Percentiles rank a stretch among this genome's conserved stretches.
Evolutionary conservation across 2,329 filamentous ascomycete genomes (phyloP).

Genomic region (Aureobasidium subglaciale): DNA sequence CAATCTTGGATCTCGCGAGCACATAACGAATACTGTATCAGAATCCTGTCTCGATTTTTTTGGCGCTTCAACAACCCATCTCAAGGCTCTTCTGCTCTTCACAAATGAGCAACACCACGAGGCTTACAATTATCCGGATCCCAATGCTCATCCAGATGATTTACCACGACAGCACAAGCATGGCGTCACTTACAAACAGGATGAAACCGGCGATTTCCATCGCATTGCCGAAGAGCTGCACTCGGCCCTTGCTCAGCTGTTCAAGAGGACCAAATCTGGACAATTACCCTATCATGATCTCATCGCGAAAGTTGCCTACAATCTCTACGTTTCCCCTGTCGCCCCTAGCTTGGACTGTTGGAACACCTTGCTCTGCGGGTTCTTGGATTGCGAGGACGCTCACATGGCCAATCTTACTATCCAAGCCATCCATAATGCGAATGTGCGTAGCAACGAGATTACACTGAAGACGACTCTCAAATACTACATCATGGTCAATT

Average conservation of each 20-base stretch:
- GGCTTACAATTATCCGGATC: background rate
- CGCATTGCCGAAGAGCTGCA: conserved; percentile 22
- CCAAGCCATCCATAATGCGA: conserved; percentile 25
- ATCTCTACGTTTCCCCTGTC: conserved; percentile 55
- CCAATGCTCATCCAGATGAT: background rate
- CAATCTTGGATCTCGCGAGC: conserved; percentile 15
- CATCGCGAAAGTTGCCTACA: conserved; percentile 47
- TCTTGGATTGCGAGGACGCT: conserved; percentile 34
- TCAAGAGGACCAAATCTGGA: conserved; percentile 20
- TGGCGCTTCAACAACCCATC: background rate
- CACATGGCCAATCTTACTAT: conserved; percentile 21
- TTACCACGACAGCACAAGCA: background rate
- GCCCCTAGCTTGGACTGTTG: conserved; percentile 61
- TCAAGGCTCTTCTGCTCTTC: conserved; percentile 3
- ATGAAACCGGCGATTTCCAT: conserved; percentile 31
- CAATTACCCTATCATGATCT: conserved; percentile 19
- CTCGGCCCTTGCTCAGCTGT: conserved; percentile 20
- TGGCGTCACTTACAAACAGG: conserved; percentile 30
- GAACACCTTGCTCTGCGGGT: conserved; percentile 63
- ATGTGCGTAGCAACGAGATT: conserved; percentile 41
- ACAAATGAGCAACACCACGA: background rate
- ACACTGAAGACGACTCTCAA: conserved; percentile 35
- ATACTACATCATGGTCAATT: conserved; percentile 30
- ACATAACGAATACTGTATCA: conserved; percentile 22
- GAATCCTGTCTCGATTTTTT: conserved; percentile 17